phyloP scores from a whole-genome alignment of 805 yeast genomes.

The Metschnikowia baotianmanensis region DNA sequence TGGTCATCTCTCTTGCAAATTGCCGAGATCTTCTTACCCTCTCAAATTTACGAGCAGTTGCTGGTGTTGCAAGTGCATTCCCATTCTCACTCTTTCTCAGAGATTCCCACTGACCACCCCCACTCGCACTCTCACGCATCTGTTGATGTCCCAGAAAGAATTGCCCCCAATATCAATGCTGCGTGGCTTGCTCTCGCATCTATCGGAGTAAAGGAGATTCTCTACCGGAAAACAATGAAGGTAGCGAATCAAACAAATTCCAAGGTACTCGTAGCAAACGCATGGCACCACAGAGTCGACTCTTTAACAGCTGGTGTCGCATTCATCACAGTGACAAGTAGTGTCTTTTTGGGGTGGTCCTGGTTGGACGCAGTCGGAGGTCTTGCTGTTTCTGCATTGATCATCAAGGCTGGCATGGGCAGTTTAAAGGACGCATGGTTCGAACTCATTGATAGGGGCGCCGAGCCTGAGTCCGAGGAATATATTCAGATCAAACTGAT shows the following conservation, averaged over 20 bases:
- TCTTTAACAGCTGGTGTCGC: constrained; percentile 91
- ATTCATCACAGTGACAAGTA: constrained; percentile 79
- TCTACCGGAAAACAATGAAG: constrained; percentile 76
- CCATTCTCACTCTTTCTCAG: constrained; percentile 44
- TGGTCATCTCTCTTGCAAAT: constrained; percentile 75
- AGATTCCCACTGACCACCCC: constrained; percentile 14
- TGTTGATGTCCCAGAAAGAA: constrained; percentile 1
- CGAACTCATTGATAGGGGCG: constrained; percentile 77
- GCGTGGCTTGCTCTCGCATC: constrained; percentile 96
- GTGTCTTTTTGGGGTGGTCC: constrained; percentile 69
- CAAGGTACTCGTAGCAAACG: constrained; percentile 90
- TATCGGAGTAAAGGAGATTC: constrained; percentile 82
- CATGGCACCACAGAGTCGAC: constrained; percentile 98
- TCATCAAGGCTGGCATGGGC: constrained; percentile 79
- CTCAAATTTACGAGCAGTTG: constrained; percentile 53
- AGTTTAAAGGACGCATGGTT: constrained; percentile 68
- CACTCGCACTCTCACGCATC: constrained; percentile 15
- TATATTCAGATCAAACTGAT: constrained; percentile 43
- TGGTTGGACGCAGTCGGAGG: constrained; percentile 96
- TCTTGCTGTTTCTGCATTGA: constrained; percentile 72
- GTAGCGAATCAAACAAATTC: constrained; percentile 79
- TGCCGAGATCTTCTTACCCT: constrained; percentile 65
- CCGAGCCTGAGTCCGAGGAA: constrained; percentile 49
- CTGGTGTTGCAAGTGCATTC: constrained; percentile 50
- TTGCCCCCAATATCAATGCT: constrained; percentile 69